Conservation (phyloP, 768 basidiomycete genomes). For the Gelatoporia subvermispora region DNA sequence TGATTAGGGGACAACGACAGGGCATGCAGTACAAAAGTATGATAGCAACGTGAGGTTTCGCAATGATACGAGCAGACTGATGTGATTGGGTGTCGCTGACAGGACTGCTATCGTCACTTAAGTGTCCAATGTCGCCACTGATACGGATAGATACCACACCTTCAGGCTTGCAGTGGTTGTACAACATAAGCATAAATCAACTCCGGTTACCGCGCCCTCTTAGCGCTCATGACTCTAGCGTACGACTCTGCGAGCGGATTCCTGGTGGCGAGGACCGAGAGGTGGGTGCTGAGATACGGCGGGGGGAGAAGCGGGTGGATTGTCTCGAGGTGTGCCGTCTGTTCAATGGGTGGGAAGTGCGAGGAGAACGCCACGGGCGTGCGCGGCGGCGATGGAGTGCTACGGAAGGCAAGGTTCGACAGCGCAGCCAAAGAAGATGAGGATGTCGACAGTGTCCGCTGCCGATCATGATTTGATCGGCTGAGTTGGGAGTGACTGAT, state of each 20-base stretch:
- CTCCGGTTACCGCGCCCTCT: constrained; percentile 27
- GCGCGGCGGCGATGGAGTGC: constrained; percentile 23
- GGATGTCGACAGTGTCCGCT: constrained; percentile 23
- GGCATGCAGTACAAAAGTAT: too few relatives aligned
- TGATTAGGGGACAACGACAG: too few relatives aligned
- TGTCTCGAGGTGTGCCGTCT: constrained; percentile 48
- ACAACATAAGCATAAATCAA: too few relatives aligned
- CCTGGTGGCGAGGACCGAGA: constrained; percentile 61
- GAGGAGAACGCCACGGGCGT: constrained; percentile 40
- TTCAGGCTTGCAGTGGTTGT: too few relatives aligned
- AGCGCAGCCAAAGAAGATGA: constrained; percentile 23
- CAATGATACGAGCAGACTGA: too few relatives aligned
- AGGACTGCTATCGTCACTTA: too few relatives aligned
- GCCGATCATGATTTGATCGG: constrained; percentile 22
- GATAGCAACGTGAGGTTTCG: too few relatives aligned
- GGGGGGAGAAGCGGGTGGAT: constrained; percentile 70
- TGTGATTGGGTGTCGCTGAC: too few relatives aligned
- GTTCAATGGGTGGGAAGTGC: constrained; percentile 62
- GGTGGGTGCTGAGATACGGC: constrained; percentile 66
- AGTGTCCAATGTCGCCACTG: too few relatives aligned
- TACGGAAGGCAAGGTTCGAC: constrained; percentile 19
- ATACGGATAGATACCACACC: too few relatives aligned
- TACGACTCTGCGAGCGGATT: constrained; percentile 67
- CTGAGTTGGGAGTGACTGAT: constrained; percentile 15
- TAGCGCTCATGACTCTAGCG: constrained; percentile 60